A percentile compares a stretch with the other conserved stretches of the same genome.
These are phyloP conservation scores for Lasiosphaeriaceae sp. DNA, from an alignment of 495 filamentous ascomycete species.

Conservation along the genomic window DNA sequence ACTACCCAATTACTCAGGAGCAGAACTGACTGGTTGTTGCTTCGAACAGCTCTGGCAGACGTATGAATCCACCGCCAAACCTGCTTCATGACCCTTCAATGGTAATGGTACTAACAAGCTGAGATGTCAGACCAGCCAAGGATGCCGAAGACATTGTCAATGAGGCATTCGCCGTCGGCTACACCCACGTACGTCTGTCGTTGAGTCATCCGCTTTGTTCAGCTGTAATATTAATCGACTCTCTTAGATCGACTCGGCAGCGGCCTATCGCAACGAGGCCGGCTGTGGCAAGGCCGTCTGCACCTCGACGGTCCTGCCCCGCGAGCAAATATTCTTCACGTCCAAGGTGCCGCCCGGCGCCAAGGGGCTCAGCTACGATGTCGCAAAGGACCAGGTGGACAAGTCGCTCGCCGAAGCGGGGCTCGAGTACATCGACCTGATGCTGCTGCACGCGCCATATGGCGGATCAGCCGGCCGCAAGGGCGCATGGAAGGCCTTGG, in stretches of 20 bases:
- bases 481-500: slow-evolving; percentile 59
- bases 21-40: background rate
- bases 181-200: slow-evolving; percentile 57
- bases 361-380: slow-evolving; percentile 38
- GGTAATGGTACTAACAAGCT: background rate
- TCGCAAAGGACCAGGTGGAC: slow-evolving; percentile 46
- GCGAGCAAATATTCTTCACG: slow-evolving; percentile 68
- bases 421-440: slow-evolving; percentile 61
- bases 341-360: slow-evolving; percentile 55
- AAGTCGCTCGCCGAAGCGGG: slow-evolving; percentile 48
- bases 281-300: slow-evolving; percentile 60
- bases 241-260: slow-evolving; percentile 64
- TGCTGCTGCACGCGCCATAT: slow-evolving; percentile 60
- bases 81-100: slow-evolving; percentile 10
- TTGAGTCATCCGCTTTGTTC: background rate
- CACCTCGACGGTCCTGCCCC: slow-evolving; percentile 48
- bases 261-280: slow-evolving; percentile 66
- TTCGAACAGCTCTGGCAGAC: slow-evolving; percentile 67
- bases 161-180: slow-evolving; percentile 66
- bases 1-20: background rate
- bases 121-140: slow-evolving; percentile 26
- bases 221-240: background rate
- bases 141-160: slow-evolving; percentile 47
- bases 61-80: slow-evolving; percentile 29
- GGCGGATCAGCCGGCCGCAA: slow-evolving; percentile 54